Percentiles rank a stretch among this genome's conserved stretches.
phyloP scores from a whole-genome alignment of 768 basidiomycete species.

The Polyporus arcularius region DNA sequence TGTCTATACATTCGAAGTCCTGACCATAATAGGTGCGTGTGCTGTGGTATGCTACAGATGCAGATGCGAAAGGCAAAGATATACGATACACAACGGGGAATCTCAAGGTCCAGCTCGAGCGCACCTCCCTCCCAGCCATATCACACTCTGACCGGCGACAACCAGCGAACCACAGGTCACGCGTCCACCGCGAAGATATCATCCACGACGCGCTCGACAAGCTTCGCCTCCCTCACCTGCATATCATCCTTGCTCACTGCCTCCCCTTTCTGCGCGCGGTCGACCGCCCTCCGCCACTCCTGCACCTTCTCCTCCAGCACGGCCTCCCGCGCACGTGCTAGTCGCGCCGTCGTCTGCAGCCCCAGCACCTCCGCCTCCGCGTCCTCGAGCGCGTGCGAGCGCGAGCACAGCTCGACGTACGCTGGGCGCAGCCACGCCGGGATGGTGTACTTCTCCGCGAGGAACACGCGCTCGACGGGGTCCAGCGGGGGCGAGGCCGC shows the following conservation, averaged over 20 bases:
- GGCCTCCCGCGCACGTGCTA: conserved; percentile 31
- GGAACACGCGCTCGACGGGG: conserved; percentile 36
- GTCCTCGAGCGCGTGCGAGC: conserved; percentile 35
- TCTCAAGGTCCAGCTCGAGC: conserved; percentile 14
- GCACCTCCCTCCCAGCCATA: not conserved
- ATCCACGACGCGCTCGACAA: conserved; percentile 20
- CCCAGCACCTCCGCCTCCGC: conserved; percentile 39
- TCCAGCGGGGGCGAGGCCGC: conserved; percentile 24
- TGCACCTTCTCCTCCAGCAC: conserved; percentile 20
- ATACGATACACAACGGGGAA: conserved; percentile 10
- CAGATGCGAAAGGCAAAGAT: not conserved
- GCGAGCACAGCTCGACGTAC: conserved; percentile 38
- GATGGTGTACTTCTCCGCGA: conserved; percentile 43
- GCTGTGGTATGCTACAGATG: not conserved
- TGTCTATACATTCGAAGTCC: not conserved
- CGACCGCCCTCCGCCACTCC: conserved; percentile 18
- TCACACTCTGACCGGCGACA: not conserved
- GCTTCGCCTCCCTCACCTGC: conserved; percentile 19
- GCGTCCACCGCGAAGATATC: conserved; percentile 11
- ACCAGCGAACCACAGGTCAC: not conserved
- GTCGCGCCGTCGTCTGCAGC: conserved; percentile 24
- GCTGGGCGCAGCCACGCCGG: conserved; percentile 41
- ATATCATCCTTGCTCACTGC: conserved; percentile 17
- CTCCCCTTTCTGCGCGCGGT: conserved; percentile 11
- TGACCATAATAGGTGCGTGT: not conserved